Evolutionary conservation across 2,329 filamentous ascomycete genomes (phyloP), one percentile per base, ranked within the genome.

Genomic region (Aspergillus brasiliensis): DNA sequence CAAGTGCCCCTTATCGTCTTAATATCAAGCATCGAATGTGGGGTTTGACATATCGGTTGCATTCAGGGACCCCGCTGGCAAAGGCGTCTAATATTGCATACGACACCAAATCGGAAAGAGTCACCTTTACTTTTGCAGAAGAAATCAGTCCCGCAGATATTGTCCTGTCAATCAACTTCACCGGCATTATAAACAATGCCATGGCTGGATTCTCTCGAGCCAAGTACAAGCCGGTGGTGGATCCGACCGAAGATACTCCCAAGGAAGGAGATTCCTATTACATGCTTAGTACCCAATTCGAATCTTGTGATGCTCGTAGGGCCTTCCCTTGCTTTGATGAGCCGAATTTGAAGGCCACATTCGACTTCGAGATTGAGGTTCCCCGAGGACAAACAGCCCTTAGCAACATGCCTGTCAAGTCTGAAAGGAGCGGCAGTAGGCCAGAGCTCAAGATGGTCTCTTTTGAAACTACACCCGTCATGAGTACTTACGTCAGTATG

Each of bases 281-380:
- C 68, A 93, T 94, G 91, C 82, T 97, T 77, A 96, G 91, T 81
- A 99, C 95, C 51, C 95, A 99, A 75, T 99, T 99, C 73, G 95
- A 99, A 82, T 90, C 93, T 48, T 97, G 92, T 72, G 95, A 99
- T 78, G 95, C 95, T 62, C 89, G 95, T 65, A 86, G 93, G 67
- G 94, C 95, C 8, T 97, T 99, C 79, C 95, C 95, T 51, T 99
- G 95, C 81, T 98, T 98, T 72, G 95, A 99, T 73, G 95, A 99
- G 80, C 95, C 95, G 44, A 97, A 96, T 71, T 84, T 98, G 65
- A 99, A 99, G 80, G 92, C 95, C 10, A 94, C 92, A 2, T 98
- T 97, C 72, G 93, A 97, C 76, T 91, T 99, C 61, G 85, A 92
- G 71, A 90, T 99, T 64, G 94, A 98, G 80, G 85, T 97, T 49